Evolutionary conservation across 257 asterid genomes (phyloP).

Genomic region (Misopates orontium): DNA sequence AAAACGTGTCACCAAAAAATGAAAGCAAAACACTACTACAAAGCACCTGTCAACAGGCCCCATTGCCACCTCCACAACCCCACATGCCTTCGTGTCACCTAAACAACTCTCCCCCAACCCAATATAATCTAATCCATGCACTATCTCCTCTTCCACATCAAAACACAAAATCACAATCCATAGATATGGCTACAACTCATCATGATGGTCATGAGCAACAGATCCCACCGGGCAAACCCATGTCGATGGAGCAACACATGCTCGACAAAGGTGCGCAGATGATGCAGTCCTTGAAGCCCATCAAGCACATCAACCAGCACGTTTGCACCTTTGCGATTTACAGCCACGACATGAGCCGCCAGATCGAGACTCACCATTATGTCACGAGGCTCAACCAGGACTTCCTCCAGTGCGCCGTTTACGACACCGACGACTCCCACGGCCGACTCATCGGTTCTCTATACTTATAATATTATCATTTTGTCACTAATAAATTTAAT

Average conservation of each 20-base stretch:
- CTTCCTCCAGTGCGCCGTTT: constrained; percentile 88
- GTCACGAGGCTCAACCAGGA: constrained; percentile 62
- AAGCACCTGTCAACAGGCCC: constrained; percentile 26
- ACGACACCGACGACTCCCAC: constrained; percentile 63
- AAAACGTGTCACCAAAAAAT: constrained; percentile 30
- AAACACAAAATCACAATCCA: too few relatives aligned
- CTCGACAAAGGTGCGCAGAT: constrained; percentile 71
- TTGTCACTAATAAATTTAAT: too few relatives aligned
- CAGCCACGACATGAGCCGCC: constrained; percentile 79
- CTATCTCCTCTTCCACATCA: too few relatives aligned
- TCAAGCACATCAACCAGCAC: constrained; percentile 72
- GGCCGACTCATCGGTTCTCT: constrained; percentile 83
- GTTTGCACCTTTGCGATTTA: constrained; percentile 80
- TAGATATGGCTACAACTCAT: constrained; percentile 44
- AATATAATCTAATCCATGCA: too few relatives aligned
- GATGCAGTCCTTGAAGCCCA: constrained; percentile 67
- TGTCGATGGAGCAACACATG: constrained; percentile 47
- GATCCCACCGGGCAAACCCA: constrained; percentile 68
- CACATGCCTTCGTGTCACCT: constrained; percentile 29
- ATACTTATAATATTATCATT: not conserved
- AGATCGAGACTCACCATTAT: constrained; percentile 83
- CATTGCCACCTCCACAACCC: constrained; percentile 22
- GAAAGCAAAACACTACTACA: not conserved
- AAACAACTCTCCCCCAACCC: too few relatives aligned
- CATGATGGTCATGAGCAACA: constrained; percentile 14